phyloP scores from a whole-genome alignment of 495 filamentous ascomycete species.

The Trichocladium antarcticum region DNA sequence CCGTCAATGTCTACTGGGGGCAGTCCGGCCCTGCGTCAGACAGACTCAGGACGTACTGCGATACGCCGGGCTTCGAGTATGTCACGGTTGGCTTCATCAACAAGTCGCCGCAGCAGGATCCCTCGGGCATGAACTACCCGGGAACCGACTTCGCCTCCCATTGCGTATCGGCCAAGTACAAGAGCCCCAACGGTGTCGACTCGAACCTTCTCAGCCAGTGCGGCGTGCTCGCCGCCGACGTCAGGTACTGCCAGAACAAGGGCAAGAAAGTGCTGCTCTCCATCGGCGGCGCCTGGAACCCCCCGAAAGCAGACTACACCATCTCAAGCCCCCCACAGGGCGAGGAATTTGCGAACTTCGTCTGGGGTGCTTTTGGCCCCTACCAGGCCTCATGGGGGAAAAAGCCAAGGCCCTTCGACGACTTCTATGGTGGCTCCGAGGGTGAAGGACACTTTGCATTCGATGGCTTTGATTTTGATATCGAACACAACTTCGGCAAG shows the following conservation, averaged over 20 bases:
- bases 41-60: slow-evolving; percentile 24
- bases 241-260: slow-evolving; percentile 48
- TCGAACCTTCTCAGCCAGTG: slow-evolving; percentile 34
- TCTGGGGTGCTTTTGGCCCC: slow-evolving; percentile 59
- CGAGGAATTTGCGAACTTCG: slow-evolving; percentile 45
- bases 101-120: slow-evolving; percentile 29
- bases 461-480: slow-evolving; percentile 63
- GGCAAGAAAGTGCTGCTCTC: slow-evolving; percentile 58
- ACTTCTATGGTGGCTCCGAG: slow-evolving; percentile 26
- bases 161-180: slow-evolving; percentile 26
- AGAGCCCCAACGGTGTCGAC: slow-evolving; percentile 19
- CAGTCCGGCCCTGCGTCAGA: slow-evolving; percentile 19
- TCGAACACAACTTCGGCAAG: slow-evolving; percentile 36
- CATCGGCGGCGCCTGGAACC: slow-evolving; percentile 40
- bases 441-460: slow-evolving; percentile 23
- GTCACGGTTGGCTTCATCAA: slow-evolving; percentile 36
- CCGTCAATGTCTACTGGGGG: slow-evolving; percentile 31
- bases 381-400: slow-evolving; percentile 25
- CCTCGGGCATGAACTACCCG: slow-evolving; percentile 25
- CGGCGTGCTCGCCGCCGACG: slow-evolving; percentile 39
- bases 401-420: slow-evolving; percentile 56
- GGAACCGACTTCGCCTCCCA: slow-evolving; percentile 34
- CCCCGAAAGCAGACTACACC: slow-evolving; percentile 28
- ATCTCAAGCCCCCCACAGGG: slow-evolving; percentile 42
- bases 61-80: slow-evolving; percentile 28